phyloP scores from a whole-genome alignment of 2,329 filamentous ascomycete species.

The Pseudogymnoascus sp. region DNA sequence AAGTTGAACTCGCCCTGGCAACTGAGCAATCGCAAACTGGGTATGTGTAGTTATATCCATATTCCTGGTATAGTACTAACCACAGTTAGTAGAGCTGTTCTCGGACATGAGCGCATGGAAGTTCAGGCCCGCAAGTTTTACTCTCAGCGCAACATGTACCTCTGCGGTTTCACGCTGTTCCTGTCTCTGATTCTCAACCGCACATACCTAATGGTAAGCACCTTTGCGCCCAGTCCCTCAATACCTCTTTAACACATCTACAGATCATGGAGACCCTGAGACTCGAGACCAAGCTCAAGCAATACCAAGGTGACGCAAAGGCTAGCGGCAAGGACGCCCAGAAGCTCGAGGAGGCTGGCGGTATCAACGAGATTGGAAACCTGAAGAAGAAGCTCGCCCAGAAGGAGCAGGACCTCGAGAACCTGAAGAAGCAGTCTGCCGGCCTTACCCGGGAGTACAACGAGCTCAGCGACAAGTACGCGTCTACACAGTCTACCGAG shows the following conservation, averaged over 20 bases:
- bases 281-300: slow-evolving; percentile 85
- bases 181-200: slow-evolving; percentile 97
- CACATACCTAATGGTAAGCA: slow-evolving; percentile 83
- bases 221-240: slow-evolving; percentile 79
- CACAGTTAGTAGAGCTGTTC: slow-evolving; percentile 45
- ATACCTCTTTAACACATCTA: slow-evolving; percentile 96
- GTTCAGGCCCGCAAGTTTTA: slow-evolving; percentile 99
- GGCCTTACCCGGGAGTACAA: slow-evolving; percentile 80
- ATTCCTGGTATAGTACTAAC: slow-evolving; percentile 18
- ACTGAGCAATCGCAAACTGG: slow-evolving; percentile 44
- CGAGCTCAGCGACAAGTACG: slow-evolving; percentile 74
- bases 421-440: slow-evolving; percentile 85
- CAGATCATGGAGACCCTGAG: slow-evolving; percentile 40
- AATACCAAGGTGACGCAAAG: slow-evolving; percentile 60
- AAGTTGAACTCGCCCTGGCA: slow-evolving; percentile 72
- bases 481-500: slow-evolving; percentile 42
- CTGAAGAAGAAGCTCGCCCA: slow-evolving; percentile 58
- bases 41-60: slow-evolving; percentile 8
- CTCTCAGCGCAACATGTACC: slow-evolving; percentile 99
- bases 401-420: slow-evolving; percentile 77
- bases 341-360: slow-evolving; percentile 64
- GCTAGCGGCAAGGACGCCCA: slow-evolving; percentile 57
- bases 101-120: slow-evolving; percentile 93
- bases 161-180: slow-evolving; percentile 98
- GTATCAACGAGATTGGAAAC: slow-evolving; percentile 63